Conservation (phyloP, 2,329 filamentous ascomycete species). For the Thelonectria blattea region DNA sequence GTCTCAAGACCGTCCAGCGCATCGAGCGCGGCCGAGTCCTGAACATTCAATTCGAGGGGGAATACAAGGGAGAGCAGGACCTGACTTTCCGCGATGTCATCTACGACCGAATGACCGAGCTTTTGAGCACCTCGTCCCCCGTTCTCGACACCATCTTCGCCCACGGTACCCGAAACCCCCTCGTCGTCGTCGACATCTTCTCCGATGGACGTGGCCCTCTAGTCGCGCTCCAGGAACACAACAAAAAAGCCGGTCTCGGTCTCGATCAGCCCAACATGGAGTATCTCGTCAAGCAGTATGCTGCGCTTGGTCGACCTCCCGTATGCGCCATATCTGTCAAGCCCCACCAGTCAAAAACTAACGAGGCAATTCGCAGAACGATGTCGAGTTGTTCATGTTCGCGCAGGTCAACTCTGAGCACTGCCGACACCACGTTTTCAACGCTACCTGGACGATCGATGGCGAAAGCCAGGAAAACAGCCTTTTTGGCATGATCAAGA, state of each 20-base stretch:
- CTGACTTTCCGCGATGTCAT: slow-evolving; percentile 70
- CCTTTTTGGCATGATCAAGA: slow-evolving; percentile 94
- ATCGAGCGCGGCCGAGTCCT: slow-evolving; percentile 88
- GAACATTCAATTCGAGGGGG: slow-evolving; percentile 65
- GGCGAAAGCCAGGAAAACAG: slow-evolving; percentile 79
- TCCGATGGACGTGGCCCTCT: slow-evolving; percentile 68
- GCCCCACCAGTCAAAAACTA: slow-evolving; percentile 26
- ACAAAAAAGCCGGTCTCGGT: slow-evolving; percentile 81
- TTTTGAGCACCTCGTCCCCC: slow-evolving; percentile 70
- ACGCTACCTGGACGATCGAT: slow-evolving; percentile 95
- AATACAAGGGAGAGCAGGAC: slow-evolving; percentile 53
- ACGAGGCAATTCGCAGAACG: slow-evolving; percentile 53
- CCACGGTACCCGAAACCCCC: slow-evolving; percentile 64
- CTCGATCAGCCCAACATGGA: slow-evolving; percentile 90
- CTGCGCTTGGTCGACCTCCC: slow-evolving; percentile 59
- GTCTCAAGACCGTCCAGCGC: slow-evolving; percentile 73
- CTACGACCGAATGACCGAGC: slow-evolving; percentile 96
- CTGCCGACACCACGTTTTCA: slow-evolving; percentile 87
- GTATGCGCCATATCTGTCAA: slow-evolving; percentile 45
- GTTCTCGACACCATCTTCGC: slow-evolving; percentile 80
- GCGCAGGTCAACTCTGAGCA: slow-evolving; percentile 99
- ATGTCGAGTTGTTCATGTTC: slow-evolving; percentile 99
- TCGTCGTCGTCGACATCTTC: slow-evolving; percentile 79
- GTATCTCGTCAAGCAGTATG: slow-evolving; percentile 76
- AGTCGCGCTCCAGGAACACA: slow-evolving; percentile 79